A percentile compares a stretch with the other conserved stretches of the same genome.
phyloP scores from a whole-genome alignment of 2,329 filamentous ascomycete genomes.

The Fusarium redolens region DNA sequence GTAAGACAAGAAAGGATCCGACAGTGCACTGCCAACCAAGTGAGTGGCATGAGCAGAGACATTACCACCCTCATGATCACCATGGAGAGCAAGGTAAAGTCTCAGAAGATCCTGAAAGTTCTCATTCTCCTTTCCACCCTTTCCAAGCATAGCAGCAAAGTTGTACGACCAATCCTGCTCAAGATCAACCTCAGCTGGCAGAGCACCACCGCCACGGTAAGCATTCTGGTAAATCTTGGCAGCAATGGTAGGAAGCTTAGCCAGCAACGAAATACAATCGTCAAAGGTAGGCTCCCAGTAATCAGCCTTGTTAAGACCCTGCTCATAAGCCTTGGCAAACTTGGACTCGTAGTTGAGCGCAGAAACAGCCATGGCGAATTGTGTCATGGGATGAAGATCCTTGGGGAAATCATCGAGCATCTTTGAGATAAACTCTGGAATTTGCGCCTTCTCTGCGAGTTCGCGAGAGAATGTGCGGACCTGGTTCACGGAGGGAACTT shows the following conservation, averaged over 20 bases:
- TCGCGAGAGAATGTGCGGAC: constrained; percentile 85
- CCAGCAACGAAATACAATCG: constrained; percentile 91
- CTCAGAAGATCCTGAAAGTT: constrained; percentile 95
- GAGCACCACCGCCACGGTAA: constrained; percentile 77
- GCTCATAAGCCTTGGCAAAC: constrained; percentile 93
- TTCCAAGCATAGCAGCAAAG: constrained; percentile 95
- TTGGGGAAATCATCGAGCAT: constrained; percentile 91
- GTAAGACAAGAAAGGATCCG: constrained; percentile 95
- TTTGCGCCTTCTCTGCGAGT: constrained; percentile 84
- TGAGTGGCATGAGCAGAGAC: constrained; percentile 97
- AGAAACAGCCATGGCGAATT: constrained; percentile 93
- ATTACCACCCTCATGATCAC: constrained; percentile 98
- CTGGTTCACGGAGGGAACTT: constrained; percentile 86
- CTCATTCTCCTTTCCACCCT: constrained; percentile 86
- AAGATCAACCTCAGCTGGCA: constrained; percentile 81
- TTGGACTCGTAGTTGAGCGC: constrained; percentile 95
- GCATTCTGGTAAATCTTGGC: constrained; percentile 98
- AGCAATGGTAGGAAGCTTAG: constrained; percentile 95
- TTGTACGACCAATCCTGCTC: constrained; percentile 98
- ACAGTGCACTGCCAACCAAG: constrained; percentile 92
- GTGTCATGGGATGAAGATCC: constrained; percentile 97
- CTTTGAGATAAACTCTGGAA: constrained; percentile 85
- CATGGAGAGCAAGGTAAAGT: constrained; percentile 94
- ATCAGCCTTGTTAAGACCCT: constrained; percentile 91
- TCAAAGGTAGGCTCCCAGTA: constrained; percentile 99